Evolutionary conservation across 371 early-diverging fungal species (phyloP).

Genomic region (Mucor saturninus): DNA sequence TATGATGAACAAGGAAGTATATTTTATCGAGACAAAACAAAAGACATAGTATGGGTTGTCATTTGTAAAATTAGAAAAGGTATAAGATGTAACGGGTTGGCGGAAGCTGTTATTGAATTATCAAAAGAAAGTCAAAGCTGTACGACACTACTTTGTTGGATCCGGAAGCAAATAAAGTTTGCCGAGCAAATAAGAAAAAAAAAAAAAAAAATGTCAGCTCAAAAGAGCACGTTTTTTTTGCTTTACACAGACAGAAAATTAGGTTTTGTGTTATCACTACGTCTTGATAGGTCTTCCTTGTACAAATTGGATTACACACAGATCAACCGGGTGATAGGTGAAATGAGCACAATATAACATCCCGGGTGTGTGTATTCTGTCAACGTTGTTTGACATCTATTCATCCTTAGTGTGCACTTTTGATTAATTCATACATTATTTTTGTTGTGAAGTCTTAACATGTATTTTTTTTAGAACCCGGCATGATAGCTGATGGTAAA

Average conservation of each 20-base stretch:
- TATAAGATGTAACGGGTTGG: conserved; percentile 61
- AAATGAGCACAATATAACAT: conserved; percentile 58
- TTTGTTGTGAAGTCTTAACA: too few species aligned
- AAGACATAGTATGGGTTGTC: too few species aligned
- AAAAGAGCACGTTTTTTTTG: too few species aligned
- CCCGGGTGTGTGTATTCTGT: conserved; percentile 44
- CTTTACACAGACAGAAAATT: too few species aligned
- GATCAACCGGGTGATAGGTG: conserved; percentile 32
- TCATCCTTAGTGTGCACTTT: too few species aligned
- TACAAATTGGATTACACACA: too few species aligned
- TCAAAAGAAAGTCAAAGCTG: conserved; percentile 39
- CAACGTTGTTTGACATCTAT: conserved; percentile 49
- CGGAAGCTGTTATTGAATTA: conserved; percentile 81
- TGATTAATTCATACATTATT: too few species aligned
- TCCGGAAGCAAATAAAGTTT: conserved; percentile 73
- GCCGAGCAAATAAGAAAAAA: conserved; percentile 28
- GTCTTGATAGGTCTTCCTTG: too few species aligned
- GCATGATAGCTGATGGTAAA: conserved; percentile 46
- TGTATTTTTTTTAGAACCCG: conserved; percentile 14
- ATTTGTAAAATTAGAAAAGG: conserved; percentile 24
- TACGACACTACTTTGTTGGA: conserved; percentile 79
- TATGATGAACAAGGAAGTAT: too few species aligned
- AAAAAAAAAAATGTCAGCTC: conserved; percentile 7
- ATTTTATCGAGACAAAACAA: too few species aligned
- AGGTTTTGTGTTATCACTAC: too few species aligned